Evolutionary conservation across 2,329 filamentous ascomycete genomes (phyloP).

Genomic region (Botryotinia calthae): DNA sequence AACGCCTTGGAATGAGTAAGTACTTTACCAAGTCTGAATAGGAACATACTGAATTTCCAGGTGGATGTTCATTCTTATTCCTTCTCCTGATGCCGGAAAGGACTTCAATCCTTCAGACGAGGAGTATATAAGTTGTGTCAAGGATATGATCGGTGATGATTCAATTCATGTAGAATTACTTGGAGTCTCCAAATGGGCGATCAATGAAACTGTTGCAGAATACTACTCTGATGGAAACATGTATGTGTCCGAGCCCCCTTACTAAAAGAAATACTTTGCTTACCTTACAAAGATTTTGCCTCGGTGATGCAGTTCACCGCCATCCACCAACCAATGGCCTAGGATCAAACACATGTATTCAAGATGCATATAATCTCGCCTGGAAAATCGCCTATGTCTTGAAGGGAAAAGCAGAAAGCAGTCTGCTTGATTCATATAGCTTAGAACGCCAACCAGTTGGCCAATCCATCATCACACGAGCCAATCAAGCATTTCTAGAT

Average conservation of each 20-base stretch:
- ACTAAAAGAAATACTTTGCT: neutral
- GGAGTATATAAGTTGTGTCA: conserved; percentile 47
- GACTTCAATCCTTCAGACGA: conserved; percentile 45
- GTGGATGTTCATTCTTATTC: conserved; percentile 58
- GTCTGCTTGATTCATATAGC: conserved; percentile 46
- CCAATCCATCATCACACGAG: conserved; percentile 41
- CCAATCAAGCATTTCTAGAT: conserved; percentile 52
- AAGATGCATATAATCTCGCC: conserved; percentile 55
- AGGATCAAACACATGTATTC: conserved; percentile 58
- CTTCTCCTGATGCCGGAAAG: conserved; percentile 42
- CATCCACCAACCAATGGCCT: conserved; percentile 58
- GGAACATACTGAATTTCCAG: conserved; percentile 24
- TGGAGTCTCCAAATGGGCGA: conserved; percentile 55
- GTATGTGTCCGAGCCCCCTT: conserved; percentile 11
- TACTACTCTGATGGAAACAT: conserved; percentile 45
- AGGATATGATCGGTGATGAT: conserved; percentile 55
- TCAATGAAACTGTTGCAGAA: conserved; percentile 61
- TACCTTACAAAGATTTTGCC: conserved; percentile 42
- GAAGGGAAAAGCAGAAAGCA: conserved; percentile 41
- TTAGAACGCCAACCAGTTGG: conserved; percentile 52
- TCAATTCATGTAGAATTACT: conserved; percentile 50
- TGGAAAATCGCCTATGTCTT: conserved; percentile 54
- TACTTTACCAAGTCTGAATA: neutral
- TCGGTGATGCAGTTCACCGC: conserved; percentile 55
- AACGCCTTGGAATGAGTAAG: conserved; percentile 56